Base-by-base conservation (phyloP, 352 stramenopile genomes). In the Phytophthora capsici region DNA sequence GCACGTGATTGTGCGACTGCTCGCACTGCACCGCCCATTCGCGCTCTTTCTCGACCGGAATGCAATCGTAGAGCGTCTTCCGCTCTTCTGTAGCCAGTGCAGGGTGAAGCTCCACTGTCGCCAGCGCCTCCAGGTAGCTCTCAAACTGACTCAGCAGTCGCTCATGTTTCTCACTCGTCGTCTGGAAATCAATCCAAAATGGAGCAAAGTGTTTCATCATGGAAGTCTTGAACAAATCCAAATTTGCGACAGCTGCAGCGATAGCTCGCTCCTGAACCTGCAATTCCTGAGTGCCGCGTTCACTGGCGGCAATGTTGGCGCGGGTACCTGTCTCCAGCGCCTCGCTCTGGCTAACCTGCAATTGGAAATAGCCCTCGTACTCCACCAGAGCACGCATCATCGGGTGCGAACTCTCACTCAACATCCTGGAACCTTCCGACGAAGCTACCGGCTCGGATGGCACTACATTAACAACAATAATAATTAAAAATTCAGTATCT, bases 171-270 rank as follows among this genome's bases (percentile, higher is more conserved):
- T 69, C 69, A 3, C 67, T 86, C 7, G 84, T 74, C 0, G 62
- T 45, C 49, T 91, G 71, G 51, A 90, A 96, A 59, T 96, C 86
- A 14, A 53, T 61, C 84, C 86, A 96, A 58, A 96, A 96, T 22
- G 86, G 86, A 26, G 63, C 58, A 53, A 96, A 96, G 22, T 91
- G 88, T 49, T 91, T 89, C 49, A 75, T 85, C 86, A 96, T 94
- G 8, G 86, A 90, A 55, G 63, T 77, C 51, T 90, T 88, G 60
- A 94, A 94, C 43, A 87, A 69, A 36, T 96, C 86, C 57, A 96
- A 50, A 60, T 96, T 96, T 2, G 79, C 76, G 30, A 94, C 73
- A 25, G 88, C 88, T 16, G 88, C 88, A 25, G 71, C 52, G 23
- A 96, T 94, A 9, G 88, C 86, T 13, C 86, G 64, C 8, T 84